Conservation (phyloP, 495 filamentous ascomycete genomes). For the Thozetella sp. region DNA sequence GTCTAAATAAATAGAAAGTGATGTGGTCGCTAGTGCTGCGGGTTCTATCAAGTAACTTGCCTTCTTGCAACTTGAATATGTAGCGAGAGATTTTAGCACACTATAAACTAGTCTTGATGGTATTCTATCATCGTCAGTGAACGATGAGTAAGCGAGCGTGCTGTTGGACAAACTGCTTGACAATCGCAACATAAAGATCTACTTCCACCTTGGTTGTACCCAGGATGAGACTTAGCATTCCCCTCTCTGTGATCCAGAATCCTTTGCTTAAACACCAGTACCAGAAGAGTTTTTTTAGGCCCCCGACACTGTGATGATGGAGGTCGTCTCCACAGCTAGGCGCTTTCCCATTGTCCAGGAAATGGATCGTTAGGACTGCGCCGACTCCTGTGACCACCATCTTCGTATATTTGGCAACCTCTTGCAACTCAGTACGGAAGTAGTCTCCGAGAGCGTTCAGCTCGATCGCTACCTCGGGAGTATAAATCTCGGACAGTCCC, state of each 20-base stretch:
- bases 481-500: slow-evolving; percentile 39
- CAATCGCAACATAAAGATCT: slow-evolving; percentile 21
- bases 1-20: no score
- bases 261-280: slow-evolving; percentile 34
- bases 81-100: no score
- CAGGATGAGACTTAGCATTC: slow-evolving; percentile 32
- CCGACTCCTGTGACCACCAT: slow-evolving; percentile 34
- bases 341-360: slow-evolving; percentile 6
- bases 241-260: slow-evolving; percentile 36
- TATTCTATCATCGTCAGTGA: no score
- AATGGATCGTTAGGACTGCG: slow-evolving; percentile 36
- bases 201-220: slow-evolving; percentile 30
- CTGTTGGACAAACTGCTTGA: slow-evolving; percentile 4
- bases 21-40: no score
- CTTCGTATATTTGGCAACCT: slow-evolving; percentile 25
- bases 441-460: slow-evolving; percentile 34
- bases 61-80: no score
- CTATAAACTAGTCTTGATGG: no score
- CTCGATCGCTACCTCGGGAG: slow-evolving; percentile 23
- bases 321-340: slow-evolving; percentile 8
- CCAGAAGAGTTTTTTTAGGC: slow-evolving; percentile 40
- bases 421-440: slow-evolving; percentile 21
- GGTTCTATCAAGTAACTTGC: no score
- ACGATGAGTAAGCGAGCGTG: no score
- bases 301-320: slow-evolving; percentile 43